phyloP scores from a whole-genome alignment of 2,329 filamentous ascomycete species.

The Trichoderma gracile region DNA sequence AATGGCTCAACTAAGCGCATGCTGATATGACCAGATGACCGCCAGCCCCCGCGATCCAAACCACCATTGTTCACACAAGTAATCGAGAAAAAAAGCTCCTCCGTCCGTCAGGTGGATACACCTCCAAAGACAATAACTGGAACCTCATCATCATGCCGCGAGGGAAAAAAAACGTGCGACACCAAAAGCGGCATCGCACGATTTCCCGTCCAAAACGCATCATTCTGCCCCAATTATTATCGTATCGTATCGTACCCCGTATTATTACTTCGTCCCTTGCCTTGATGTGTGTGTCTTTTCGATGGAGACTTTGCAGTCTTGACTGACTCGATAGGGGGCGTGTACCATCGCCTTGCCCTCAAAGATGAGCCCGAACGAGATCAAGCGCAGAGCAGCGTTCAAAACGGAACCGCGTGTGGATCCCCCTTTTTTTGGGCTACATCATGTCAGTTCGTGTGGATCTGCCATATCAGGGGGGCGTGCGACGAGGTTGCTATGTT shows the following conservation, averaged over 20 bases:
- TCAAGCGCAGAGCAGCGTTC: slow-evolving; percentile 15
- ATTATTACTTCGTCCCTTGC: too few species aligned
- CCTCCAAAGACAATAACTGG: neutral
- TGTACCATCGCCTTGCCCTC: slow-evolving; percentile 3
- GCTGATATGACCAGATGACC: neutral
- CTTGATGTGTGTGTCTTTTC: too few species aligned
- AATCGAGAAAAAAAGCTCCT: too few species aligned
- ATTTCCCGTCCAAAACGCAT: neutral
- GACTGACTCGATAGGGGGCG: neutral
- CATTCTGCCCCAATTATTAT: slow-evolving; percentile 4
- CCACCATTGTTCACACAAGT: too few species aligned
- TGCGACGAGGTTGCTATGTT: neutral
- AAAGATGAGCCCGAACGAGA: slow-evolving; percentile 15
- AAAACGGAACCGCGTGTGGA: slow-evolving; percentile 20
- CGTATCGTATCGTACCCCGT: too few species aligned
- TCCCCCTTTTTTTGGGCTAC: neutral
- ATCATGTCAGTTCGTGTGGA: slow-evolving; percentile 2
- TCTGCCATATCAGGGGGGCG: slow-evolving; percentile 1
- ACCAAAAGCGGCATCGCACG: neutral
- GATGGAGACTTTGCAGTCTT: too few species aligned
- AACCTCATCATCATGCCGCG: neutral
- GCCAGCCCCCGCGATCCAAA: neutral
- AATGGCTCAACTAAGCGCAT: neutral
- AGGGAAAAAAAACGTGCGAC: slow-evolving; percentile 6
- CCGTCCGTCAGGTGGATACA: neutral